phyloP scores from a whole-genome alignment of 768 basidiomycete genomes.

The Leucocoprinus leucothites region DNA sequence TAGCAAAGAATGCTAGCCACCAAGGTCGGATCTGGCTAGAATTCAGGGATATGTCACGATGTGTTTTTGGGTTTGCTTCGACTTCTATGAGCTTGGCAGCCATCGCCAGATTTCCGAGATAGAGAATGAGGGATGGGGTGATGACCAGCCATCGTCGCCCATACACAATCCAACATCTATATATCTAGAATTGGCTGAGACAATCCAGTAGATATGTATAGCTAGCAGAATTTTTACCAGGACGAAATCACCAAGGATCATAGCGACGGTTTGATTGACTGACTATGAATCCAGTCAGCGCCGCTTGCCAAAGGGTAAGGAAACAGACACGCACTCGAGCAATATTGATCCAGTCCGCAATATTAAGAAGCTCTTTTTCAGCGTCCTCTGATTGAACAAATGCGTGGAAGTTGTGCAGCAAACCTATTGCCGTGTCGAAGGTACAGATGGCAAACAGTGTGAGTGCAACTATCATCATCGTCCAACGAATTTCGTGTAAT shows the following conservation, averaged over 20 bases:
- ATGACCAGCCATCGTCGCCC: neutral
- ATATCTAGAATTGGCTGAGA: neutral
- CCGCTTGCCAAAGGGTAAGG: too few species aligned
- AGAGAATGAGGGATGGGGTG: neutral
- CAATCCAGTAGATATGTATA: neutral
- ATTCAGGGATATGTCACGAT: neutral
- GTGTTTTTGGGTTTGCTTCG: neutral
- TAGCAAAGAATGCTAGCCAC: neutral
- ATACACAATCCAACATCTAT: neutral
- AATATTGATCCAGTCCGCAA: slow-evolving; percentile 5
- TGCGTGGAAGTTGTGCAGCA: neutral
- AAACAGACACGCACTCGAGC: neutral
- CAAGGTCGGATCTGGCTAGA: neutral
- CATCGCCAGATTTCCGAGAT: neutral
- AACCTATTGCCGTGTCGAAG: neutral
- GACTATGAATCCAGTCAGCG: neutral
- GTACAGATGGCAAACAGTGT: slow-evolving; percentile 2
- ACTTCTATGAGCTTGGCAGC: neutral
- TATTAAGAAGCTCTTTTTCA: neutral
- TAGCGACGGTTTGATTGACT: neutral
- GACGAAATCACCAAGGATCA: slow-evolving; percentile 5
- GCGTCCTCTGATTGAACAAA: neutral
- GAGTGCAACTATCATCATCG: neutral
- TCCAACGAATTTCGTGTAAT: slow-evolving; percentile 3
- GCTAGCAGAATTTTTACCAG: neutral